phyloP scores from a whole-genome alignment of 257 asterid species.

The Ligustrum vulgare region DNA sequence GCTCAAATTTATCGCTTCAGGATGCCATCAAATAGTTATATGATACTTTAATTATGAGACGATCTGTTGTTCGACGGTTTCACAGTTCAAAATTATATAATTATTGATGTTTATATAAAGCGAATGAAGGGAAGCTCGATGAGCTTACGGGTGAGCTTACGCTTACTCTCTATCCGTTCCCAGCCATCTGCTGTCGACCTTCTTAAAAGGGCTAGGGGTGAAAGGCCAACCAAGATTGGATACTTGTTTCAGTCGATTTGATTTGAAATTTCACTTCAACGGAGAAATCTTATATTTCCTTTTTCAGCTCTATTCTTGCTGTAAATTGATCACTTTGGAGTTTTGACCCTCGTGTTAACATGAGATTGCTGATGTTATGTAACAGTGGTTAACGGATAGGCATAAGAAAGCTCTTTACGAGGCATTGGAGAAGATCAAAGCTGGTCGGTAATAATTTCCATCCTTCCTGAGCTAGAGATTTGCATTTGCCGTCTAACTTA shows the following conservation, averaged over 20 bases:
- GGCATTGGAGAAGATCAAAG: slow-evolving; percentile 93
- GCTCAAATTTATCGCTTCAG: not conserved
- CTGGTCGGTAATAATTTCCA: slow-evolving; percentile 44
- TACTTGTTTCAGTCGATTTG: too few species aligned
- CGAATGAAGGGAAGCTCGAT: too few species aligned
- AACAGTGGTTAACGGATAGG: slow-evolving; percentile 73
- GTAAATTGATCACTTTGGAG: not conserved
- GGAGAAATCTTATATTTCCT: not conserved
- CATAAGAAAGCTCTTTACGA: slow-evolving; percentile 84
- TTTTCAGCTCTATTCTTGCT: not conserved
- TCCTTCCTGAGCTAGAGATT: not conserved
- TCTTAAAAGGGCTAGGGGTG: not conserved
- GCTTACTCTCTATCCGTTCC: too few species aligned
- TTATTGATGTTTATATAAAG: not conserved
- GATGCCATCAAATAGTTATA: not conserved
- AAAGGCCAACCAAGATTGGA: not conserved
- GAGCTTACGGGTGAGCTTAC: too few species aligned
- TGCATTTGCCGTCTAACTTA: slow-evolving; percentile 11
- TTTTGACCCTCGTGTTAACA: not conserved
- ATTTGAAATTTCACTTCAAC: too few species aligned
- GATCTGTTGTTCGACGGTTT: not conserved
- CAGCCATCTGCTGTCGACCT: too few species aligned
- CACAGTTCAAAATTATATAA: not conserved
- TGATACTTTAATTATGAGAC: not conserved
- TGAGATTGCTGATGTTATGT: slow-evolving; percentile 14